Conservation (phyloP, 139 green algal species). For the Chlamydomonas sphaeroides region DNA sequence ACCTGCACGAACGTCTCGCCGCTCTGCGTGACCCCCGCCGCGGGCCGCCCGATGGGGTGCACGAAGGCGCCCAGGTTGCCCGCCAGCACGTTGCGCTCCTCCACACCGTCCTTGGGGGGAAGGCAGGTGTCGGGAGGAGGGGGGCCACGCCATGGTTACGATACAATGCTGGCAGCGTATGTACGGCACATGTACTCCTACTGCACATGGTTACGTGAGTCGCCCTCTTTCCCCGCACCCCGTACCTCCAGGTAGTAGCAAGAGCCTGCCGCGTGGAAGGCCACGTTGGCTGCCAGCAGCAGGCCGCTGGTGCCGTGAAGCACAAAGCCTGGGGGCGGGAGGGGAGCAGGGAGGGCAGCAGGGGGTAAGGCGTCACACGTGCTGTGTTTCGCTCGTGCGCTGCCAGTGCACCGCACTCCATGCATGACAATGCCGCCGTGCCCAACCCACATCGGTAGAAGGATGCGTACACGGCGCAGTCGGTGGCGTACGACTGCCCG, state of each 20-base stretch:
- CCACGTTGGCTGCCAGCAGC: slow-evolving; percentile 59
- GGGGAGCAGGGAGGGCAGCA: no score
- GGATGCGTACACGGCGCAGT: slow-evolving; percentile 59
- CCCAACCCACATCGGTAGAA: slow-evolving; percentile 56
- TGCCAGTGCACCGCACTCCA: no score
- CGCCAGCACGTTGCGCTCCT: slow-evolving; percentile 70
- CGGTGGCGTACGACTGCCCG: slow-evolving; percentile 42
- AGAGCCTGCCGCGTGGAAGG: slow-evolving; percentile 59
- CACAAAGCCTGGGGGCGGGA: slow-evolving; percentile 22
- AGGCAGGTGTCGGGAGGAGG: not conserved
- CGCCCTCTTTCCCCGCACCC: not conserved
- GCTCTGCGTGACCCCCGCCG: slow-evolving; percentile 42
- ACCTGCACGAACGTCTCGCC: slow-evolving; percentile 53
- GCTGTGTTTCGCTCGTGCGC: no score
- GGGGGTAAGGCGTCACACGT: no score
- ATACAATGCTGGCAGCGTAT: no score
- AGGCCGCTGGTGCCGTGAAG: slow-evolving; percentile 60
- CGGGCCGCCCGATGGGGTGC: slow-evolving; percentile 61
- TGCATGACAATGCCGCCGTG: no score
- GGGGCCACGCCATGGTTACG: no score
- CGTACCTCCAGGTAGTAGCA: slow-evolving; percentile 56
- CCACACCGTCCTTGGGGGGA: slow-evolving; percentile 30
- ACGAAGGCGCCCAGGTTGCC: slow-evolving; percentile 70
- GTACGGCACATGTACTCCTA: no score
- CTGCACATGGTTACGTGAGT: no score